Evolutionary conservation across 805 yeast species (phyloP).

Genomic region (Osmozyma mogii): DNA sequence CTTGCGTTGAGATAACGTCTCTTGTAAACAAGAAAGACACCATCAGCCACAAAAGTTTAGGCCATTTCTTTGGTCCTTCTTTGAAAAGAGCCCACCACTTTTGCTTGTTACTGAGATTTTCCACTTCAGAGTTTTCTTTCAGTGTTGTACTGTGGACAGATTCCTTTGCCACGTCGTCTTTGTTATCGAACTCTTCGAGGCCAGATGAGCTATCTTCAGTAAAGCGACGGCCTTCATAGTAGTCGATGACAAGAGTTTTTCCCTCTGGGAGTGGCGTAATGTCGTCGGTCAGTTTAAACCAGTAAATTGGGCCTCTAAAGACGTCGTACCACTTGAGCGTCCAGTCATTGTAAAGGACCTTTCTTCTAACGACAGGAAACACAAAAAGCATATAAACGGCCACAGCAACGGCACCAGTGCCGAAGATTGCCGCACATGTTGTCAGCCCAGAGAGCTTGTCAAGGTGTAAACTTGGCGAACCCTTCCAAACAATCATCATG

Average conservation of each 20-base stretch:
- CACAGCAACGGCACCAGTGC: constrained; percentile 55
- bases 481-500: constrained; percentile 76
- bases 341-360: constrained; percentile 57
- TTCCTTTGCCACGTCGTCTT: constrained; percentile 8
- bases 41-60: constrained; percentile 39
- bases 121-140: constrained; percentile 16
- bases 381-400: constrained; percentile 44
- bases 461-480: constrained; percentile 61
- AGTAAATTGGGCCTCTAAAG: constrained; percentile 47
- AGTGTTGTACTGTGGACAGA: constrained; percentile 6
- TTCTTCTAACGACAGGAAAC: constrained; percentile 57
- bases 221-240: constrained; percentile 53
- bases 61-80: constrained; percentile 48
- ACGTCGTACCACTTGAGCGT: constrained; percentile 51
- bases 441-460: constrained; percentile 45
- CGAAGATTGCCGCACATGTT: constrained; percentile 51
- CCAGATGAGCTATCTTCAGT: constrained; percentile 11
- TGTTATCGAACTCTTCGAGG: constrained; percentile 11
- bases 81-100: constrained; percentile 35
- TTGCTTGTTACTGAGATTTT: constrained; percentile 27
- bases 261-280: constrained; percentile 67
- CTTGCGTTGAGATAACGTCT: constrained; percentile 51
- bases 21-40: constrained; percentile 54
- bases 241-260: constrained; percentile 48
- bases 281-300: constrained; percentile 45